Conservation (phyloP, 495 filamentous ascomycete species). For the Neurospora sp. region DNA sequence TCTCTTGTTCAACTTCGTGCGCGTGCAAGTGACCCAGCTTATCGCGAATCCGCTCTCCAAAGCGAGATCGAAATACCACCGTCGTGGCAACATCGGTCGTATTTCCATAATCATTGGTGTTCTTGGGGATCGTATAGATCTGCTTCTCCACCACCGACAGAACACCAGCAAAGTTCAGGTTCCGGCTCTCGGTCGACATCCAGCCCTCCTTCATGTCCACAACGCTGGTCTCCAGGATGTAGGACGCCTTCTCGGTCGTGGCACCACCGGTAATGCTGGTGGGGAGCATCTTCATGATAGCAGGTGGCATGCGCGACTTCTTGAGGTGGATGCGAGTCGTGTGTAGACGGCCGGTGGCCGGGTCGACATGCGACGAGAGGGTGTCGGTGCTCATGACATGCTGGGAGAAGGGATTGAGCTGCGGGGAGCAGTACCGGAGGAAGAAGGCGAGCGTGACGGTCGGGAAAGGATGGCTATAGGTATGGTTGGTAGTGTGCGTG, state of each 20-base stretch:
- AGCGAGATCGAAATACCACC: slow-evolving; percentile 73
- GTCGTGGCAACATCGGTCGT: slow-evolving; percentile 74
- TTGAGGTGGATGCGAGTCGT: slow-evolving; percentile 91
- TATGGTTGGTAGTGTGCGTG: slow-evolving; percentile 67
- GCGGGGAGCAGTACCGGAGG: slow-evolving; percentile 76
- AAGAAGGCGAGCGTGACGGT: slow-evolving; percentile 94
- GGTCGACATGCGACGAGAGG: slow-evolving; percentile 77
- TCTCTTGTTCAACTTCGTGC: slow-evolving; percentile 9
- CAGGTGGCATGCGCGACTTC: slow-evolving; percentile 76
- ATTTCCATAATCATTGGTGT: slow-evolving; percentile 22
- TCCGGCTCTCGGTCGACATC: slow-evolving; percentile 75
- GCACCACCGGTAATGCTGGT: slow-evolving; percentile 57
- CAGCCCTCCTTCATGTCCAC: slow-evolving; percentile 85
- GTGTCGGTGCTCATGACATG: slow-evolving; percentile 97
- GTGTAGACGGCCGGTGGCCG: slow-evolving; percentile 65
- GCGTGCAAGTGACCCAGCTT: slow-evolving; percentile 21
- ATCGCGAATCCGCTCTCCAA: slow-evolving; percentile 62
- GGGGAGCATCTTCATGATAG: slow-evolving; percentile 73
- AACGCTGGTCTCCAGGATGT: slow-evolving; percentile 83
- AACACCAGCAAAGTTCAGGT: slow-evolving; percentile 85
- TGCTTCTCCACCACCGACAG: slow-evolving; percentile 88
- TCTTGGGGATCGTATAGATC: slow-evolving; percentile 48
- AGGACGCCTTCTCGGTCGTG: slow-evolving; percentile 64
- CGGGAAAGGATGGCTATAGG: slow-evolving; percentile 86
- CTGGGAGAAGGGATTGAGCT: slow-evolving; percentile 77